phyloP scores from a whole-genome alignment of 495 filamentous ascomycete genomes.

The Pseudoneurospora amorphoporcata region DNA sequence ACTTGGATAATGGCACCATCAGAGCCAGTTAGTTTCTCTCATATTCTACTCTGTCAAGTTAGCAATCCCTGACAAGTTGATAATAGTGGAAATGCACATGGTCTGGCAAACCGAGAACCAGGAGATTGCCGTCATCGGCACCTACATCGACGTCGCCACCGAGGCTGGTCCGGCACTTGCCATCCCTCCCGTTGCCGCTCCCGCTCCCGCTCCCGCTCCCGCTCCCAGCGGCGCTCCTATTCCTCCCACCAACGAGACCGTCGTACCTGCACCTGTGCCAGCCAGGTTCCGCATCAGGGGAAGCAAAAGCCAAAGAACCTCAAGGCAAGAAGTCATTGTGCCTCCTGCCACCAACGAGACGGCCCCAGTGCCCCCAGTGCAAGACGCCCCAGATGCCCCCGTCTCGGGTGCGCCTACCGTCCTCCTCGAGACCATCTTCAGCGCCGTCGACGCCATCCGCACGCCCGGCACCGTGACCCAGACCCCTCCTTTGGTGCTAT shows the following conservation, averaged over 20 bases:
- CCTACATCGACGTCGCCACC: constrained; percentile 48
- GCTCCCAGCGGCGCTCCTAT: constrained; percentile 11
- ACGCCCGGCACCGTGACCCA: constrained; percentile 43
- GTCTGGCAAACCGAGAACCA: constrained; percentile 41
- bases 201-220: constrained; percentile 1
- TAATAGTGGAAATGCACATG: constrained; percentile 55
- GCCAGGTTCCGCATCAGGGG: neutral
- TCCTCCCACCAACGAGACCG: neutral
- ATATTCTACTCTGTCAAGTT: too few species aligned
- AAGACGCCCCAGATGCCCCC: constrained; percentile 7
- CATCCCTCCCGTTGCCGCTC: neutral
- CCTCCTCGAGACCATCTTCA: constrained; percentile 45
- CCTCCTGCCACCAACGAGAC: neutral
- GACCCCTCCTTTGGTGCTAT: constrained; percentile 47
- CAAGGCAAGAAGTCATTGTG: neutral
- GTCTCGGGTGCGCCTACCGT: constrained; percentile 23
- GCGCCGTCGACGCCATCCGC: constrained; percentile 40
- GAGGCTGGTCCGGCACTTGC: constrained; percentile 14
- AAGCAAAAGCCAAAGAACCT: neutral
- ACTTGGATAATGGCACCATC: constrained; percentile 40
- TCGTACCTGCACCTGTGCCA: neutral
- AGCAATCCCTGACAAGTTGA: constrained; percentile 6
- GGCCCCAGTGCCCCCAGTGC: neutral
- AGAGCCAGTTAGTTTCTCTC: constrained; percentile 27
- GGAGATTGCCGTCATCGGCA: constrained; percentile 46